Percentiles rank a stretch among this genome's conserved stretches.
phyloP scores from a whole-genome alignment of 345 rosid genomes.

The Gossypium stocksii region DNA sequence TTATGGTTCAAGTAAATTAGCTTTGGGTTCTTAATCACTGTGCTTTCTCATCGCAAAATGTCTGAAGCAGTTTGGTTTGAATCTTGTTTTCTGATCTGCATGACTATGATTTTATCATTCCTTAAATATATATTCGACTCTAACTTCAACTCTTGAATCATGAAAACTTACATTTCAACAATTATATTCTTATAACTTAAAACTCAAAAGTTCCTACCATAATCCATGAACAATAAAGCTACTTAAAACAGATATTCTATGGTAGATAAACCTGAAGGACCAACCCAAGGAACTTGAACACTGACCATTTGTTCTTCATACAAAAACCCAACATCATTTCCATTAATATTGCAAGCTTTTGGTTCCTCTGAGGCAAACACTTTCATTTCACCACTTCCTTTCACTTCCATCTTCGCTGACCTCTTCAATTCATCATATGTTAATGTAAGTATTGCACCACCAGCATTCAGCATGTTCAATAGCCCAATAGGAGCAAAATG shows the following conservation, averaged over 20 bases:
- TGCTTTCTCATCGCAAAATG: too few relatives aligned
- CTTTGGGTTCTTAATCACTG: too few relatives aligned
- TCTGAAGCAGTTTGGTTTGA: too few relatives aligned
- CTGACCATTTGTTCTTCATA: constrained; percentile 48
- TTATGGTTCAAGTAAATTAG: too few relatives aligned
- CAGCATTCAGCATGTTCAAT: constrained; percentile 75
- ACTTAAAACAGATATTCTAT: constrained; percentile 50
- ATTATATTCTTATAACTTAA: constrained; percentile 17
- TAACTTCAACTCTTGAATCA: too few relatives aligned
- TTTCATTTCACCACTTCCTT: constrained; percentile 67
- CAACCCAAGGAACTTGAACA: constrained; percentile 64
- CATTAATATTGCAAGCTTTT: constrained; percentile 52
- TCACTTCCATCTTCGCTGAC: constrained; percentile 45
- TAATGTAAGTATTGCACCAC: constrained; percentile 47
- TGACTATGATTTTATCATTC: too few relatives aligned
- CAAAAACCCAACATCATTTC: constrained; percentile 45
- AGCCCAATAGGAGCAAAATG: constrained; percentile 81
- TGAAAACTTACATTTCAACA: too few relatives aligned
- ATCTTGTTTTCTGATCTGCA: too few relatives aligned
- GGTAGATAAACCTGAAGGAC: constrained; percentile 35
- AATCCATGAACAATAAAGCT: too few relatives aligned
- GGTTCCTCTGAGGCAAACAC: constrained; percentile 66
- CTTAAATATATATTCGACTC: too few relatives aligned
- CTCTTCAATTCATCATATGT: constrained; percentile 18
- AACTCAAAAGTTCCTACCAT: constrained; percentile 16